Evolutionary conservation across 208 protist genomes (phyloP), one percentile per base, ranked within the genome.

Genomic region (Acanthamoeba triangularis): DNA sequence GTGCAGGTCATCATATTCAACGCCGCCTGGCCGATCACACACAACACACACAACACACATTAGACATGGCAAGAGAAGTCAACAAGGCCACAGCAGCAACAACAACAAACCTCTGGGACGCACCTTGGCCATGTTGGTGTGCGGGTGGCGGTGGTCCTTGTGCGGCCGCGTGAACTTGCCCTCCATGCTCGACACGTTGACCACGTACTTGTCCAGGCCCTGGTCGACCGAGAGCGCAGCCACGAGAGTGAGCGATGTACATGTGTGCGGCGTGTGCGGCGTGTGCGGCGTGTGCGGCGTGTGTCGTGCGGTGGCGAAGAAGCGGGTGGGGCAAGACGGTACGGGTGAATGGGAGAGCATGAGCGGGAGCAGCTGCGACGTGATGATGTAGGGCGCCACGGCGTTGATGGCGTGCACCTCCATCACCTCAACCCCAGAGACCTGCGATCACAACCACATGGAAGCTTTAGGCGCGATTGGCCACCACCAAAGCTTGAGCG

Each of bases 1-100:
- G 98, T 99, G 90, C 99, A 98, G 8, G 99, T 99, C 99, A 99
- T 99, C 99, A 99, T 99, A 96, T 99, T 99, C 84, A 99, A 98
- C 49, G 99, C 98, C 30, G 99, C 74, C 65, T 74, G 65, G n/a
- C 4, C 0, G 1, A 30, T 30, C 65, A n/a, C 33, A 35, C 25
- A 23, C 3, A 5, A 67, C 28, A 67, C 37, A 41, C 37, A 41
- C 37, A 41, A 41, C 37, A 41, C 41, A 47, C 41, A 47, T 47
- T 47, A 47, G 41, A 47, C 41, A 47, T 10, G 4, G 6, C n/a
- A 67, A 67, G 61, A 67, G 61, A 28, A 0, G 3, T 0, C 61
- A n/a, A 30, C 61, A 30, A 23, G 20, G 20, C 25, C n/a, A 67
- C 99, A n/a, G n/a, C n/a, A n/a, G n/a, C n/a, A n/a, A n/a, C n/a